These are phyloP conservation scores for Xylariaceae sp. DNA, from an alignment of 2,329 filamentous ascomycete genomes.

Conservation along the genomic window DNA sequence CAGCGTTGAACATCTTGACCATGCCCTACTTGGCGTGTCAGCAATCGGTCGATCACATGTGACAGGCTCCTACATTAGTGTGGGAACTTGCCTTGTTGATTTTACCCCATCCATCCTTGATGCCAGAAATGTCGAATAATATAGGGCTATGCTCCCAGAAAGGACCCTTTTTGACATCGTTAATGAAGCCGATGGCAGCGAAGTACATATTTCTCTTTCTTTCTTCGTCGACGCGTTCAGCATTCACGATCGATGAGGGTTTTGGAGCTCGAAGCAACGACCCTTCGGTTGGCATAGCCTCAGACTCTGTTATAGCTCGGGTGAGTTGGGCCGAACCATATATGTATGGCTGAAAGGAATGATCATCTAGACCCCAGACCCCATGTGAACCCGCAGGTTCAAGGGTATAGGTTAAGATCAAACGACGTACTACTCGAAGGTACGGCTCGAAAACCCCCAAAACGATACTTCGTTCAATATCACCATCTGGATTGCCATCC, in stretches of 20 bases:
- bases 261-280: constrained; percentile 75
- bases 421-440: constrained; percentile 72
- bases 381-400: constrained; percentile 96
- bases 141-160: constrained; percentile 98
- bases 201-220: constrained; percentile 85
- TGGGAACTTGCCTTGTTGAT: constrained; percentile 75
- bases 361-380: constrained; percentile 98
- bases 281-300: constrained; percentile 77
- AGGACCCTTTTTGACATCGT: constrained; percentile 93
- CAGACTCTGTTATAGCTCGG: constrained; percentile 69
- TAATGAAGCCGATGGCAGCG: constrained; percentile 93
- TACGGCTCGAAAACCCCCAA: constrained; percentile 83
- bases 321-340: constrained; percentile 92
- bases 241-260: constrained; percentile 71
- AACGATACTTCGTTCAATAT: constrained; percentile 79
- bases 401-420: constrained; percentile 90
- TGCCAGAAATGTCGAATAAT: constrained; percentile 90
- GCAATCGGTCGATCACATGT: neutral
- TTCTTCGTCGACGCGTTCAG: constrained; percentile 67
- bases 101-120: constrained; percentile 94
- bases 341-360: constrained; percentile 92
- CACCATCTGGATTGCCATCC: constrained; percentile 54
- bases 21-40: constrained; percentile 68
- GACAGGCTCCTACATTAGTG: neutral
- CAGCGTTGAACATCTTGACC: constrained; percentile 99